Evolutionary conservation across 2,329 filamentous ascomycete species (phyloP).

Genomic region (Exserohilum turcica): DNA sequence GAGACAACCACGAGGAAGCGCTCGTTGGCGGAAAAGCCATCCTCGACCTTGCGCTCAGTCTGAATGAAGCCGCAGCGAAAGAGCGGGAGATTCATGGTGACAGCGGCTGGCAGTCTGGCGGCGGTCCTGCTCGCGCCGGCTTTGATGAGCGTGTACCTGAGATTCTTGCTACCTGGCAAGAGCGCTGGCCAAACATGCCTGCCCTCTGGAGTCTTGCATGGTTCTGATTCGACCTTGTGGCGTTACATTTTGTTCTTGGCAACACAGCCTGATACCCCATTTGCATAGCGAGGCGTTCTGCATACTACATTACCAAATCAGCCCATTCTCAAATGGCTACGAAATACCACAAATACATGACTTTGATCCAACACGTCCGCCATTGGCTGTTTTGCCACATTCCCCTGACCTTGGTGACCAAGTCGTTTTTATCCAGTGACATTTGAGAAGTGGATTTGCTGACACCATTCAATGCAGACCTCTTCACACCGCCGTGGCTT

Average conservation of each 20-base stretch:
- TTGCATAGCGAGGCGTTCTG: conserved; percentile 32
- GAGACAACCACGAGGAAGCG: conserved; percentile 97
- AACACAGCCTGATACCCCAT: conserved; percentile 27
- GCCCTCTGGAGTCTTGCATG: conserved; percentile 94
- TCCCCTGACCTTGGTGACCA: neutral
- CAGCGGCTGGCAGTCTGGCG: conserved; percentile 68
- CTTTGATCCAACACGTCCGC: neutral
- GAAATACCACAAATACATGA: conserved; percentile 2
- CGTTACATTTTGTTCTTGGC: conserved; percentile 8
- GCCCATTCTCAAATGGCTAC: neutral
- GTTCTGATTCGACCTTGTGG: conserved; percentile 62
- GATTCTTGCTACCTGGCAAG: conserved; percentile 90
- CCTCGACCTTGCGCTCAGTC: conserved; percentile 81
- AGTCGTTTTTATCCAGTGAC: neutral
- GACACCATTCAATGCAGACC: neutral
- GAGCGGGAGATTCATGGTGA: conserved; percentile 72
- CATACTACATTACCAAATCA: neutral
- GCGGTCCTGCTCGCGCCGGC: conserved; percentile 64
- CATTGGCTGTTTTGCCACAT: neutral
- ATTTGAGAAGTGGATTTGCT: conserved; percentile 6
- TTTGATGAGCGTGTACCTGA: conserved; percentile 96
- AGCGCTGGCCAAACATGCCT: conserved; percentile 88
- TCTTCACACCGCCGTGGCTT: conserved; percentile 5
- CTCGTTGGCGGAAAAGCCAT: conserved; percentile 89
- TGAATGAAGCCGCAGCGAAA: conserved; percentile 80